These are phyloP conservation scores for Kingdonia uniflora DNA, from an alignment of 164 flowering plant genomes.

Conservation along the genomic window DNA sequence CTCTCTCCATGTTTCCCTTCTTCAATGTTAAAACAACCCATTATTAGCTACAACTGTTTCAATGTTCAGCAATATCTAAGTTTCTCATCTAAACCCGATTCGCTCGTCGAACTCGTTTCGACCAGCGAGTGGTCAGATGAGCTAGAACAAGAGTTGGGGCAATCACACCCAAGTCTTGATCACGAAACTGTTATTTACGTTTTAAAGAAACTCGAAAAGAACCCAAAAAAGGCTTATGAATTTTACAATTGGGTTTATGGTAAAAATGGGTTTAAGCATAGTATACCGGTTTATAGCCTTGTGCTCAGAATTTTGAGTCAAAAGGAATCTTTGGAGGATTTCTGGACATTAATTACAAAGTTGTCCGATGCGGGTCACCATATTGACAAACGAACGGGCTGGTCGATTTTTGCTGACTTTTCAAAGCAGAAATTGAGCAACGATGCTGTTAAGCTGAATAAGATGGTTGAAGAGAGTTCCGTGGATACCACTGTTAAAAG, in stretches of 20 bases:
- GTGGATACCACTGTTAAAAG: conserved; percentile 25
- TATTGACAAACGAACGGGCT: conserved; percentile 47
- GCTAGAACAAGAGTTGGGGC: conserved; percentile 31
- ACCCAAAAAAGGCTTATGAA: conserved; percentile 35
- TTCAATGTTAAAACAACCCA: background rate
- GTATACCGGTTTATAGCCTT: conserved; percentile 37
- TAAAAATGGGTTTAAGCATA: conserved; percentile 36
- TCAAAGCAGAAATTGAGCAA: conserved; percentile 19
- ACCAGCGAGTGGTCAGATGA: conserved; percentile 47
- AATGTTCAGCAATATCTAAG: background rate
- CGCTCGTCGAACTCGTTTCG: conserved; percentile 30
- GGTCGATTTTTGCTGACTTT: conserved; percentile 23
- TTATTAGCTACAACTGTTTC: no score
- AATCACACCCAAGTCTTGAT: conserved; percentile 17
- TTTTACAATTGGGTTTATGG: conserved; percentile 58
- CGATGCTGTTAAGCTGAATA: conserved; percentile 23
- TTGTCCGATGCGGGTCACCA: conserved; percentile 34
- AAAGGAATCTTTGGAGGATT: conserved; percentile 41
- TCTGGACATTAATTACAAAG: conserved; percentile 43
- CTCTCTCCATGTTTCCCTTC: conserved; percentile 10
- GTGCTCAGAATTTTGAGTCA: conserved; percentile 44
- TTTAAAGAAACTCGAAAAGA: conserved; percentile 44
- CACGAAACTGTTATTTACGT: conserved; percentile 59
- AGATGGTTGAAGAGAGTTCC: conserved; percentile 20
- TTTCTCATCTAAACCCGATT: conserved; percentile 19